Conservation (phyloP, 169 alveolate genomes). For the Cryptosporidium viatorum region DNA sequence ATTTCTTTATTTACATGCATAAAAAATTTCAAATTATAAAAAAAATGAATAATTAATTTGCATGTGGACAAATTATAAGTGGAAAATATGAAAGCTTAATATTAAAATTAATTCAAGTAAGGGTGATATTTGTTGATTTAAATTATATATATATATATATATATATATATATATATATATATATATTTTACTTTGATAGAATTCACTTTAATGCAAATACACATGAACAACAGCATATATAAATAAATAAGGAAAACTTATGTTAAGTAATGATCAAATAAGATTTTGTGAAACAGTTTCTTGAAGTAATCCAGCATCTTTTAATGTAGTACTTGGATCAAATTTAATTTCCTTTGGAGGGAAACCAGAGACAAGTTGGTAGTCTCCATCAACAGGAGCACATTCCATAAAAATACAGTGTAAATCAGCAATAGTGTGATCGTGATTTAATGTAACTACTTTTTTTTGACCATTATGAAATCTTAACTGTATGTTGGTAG, state of each 20-base stretch:
- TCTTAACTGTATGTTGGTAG: conserved; percentile 85
- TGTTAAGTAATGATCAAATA: not conserved
- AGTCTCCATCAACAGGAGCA: conserved; percentile 90
- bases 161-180: too few relatives aligned
- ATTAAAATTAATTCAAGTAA: not conserved
- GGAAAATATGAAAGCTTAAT: not conserved
- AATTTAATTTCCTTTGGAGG: conserved; percentile 83
- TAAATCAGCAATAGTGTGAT: conserved; percentile 81
- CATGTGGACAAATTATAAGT: conserved; percentile 16
- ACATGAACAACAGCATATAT: not conserved
- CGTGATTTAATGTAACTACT: conserved; percentile 79
- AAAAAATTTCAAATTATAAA: not conserved
- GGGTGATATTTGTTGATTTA: not conserved
- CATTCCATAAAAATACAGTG: conserved; percentile 83
- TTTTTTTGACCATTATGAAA: conserved; percentile 88
- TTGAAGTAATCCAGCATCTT: conserved; percentile 78
- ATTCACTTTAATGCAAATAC: not conserved
- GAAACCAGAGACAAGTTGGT: conserved; percentile 83
- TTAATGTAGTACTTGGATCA: conserved; percentile 67
- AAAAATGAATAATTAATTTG: not conserved
- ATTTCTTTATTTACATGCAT: not conserved
- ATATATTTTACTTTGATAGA: too few relatives aligned
- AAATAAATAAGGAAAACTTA: not conserved
- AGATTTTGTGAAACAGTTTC: conserved; percentile 76
- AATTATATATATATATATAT: too few relatives aligned